Evolutionary conservation across 2,329 filamentous ascomycete species (phyloP).

Genomic region (Phialophora tarda): DNA sequence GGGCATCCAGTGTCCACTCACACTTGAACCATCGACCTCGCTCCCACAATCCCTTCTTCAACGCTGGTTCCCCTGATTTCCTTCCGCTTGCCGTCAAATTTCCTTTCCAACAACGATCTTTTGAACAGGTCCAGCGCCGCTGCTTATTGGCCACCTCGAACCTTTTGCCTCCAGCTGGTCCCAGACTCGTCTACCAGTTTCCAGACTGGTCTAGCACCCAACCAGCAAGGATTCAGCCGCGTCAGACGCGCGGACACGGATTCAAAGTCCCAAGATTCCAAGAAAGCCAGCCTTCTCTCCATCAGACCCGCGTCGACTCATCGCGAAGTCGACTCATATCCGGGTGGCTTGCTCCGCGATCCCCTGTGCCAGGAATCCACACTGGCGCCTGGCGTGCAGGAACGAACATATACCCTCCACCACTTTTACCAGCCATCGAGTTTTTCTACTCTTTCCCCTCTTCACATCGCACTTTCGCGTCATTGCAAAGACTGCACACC

Average conservation of each 20-base stretch:
- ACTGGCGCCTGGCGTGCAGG: constrained; percentile 20
- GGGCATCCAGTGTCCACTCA: constrained; percentile 25
- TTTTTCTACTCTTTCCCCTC: constrained; percentile 28
- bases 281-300: constrained; percentile 20
- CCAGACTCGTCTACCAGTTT: constrained; percentile 31
- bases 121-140: constrained; percentile 12
- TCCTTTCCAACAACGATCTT: constrained; percentile 30
- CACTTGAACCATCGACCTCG: constrained; percentile 12
- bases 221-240: constrained; percentile 30
- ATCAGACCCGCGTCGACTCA: constrained; percentile 31
- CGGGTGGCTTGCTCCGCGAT: constrained; percentile 28
- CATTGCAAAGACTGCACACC: constrained; percentile 24
- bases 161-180: constrained; percentile 23
- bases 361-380: constrained; percentile 23
- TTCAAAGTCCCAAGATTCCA: constrained; percentile 13
- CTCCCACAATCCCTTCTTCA: constrained; percentile 26
- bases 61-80: constrained; percentile 34
- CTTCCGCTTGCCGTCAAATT: constrained; percentile 30
- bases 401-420: constrained; percentile 26
- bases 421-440: constrained; percentile 29
- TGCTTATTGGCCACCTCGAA: constrained; percentile 27
- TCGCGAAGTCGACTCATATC: constrained; percentile 32
- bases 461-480: constrained; percentile 30
- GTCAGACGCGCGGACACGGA: constrained; percentile 28
- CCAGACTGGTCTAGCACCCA: constrained; percentile 25